Percentiles rank a stretch among this genome's conserved stretches.
phyloP scores from a whole-genome alignment of 345 rosid species.

The Bruguiera parviflora region DNA sequence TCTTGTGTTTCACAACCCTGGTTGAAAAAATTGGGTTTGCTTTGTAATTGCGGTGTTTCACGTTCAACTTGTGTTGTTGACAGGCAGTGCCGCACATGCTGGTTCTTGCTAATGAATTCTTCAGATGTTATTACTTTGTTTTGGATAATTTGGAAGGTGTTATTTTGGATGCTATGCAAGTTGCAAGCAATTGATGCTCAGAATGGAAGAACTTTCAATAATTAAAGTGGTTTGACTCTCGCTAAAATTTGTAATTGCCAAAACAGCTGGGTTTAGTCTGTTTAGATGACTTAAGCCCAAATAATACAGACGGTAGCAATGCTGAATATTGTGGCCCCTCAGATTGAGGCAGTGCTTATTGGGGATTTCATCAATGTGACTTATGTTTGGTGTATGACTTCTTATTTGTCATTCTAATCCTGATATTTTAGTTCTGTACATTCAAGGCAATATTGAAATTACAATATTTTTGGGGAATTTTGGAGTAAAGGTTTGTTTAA shows the following conservation, averaged over 20 bases:
- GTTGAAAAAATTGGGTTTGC: too few relatives aligned
- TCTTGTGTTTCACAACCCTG: too few relatives aligned
- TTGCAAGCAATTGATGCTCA: not conserved
- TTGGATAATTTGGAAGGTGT: not conserved
- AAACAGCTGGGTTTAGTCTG: not conserved
- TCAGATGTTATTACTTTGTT: not conserved
- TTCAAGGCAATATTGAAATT: too few relatives aligned
- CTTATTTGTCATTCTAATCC: not conserved
- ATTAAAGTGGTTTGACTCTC: not conserved
- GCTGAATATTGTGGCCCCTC: not conserved
- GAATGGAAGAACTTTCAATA: not conserved
- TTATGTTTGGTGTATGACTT: not conserved
- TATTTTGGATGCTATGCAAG: not conserved
- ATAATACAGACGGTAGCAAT: too few relatives aligned
- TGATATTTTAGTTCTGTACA: too few relatives aligned
- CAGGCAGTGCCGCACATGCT: too few relatives aligned
- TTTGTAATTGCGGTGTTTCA: too few relatives aligned
- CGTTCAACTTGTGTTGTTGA: too few relatives aligned
- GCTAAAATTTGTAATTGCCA: not conserved
- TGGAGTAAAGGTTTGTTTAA: too few relatives aligned
- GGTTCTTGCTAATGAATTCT: not conserved
- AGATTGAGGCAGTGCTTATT: not conserved
- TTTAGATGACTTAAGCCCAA: not conserved
- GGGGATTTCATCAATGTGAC: not conserved
- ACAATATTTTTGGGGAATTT: too few relatives aligned